Percentiles rank a stretch among this genome's conserved stretches.
Conservation (phyloP, 305 asterid species). For the Stenogyne calaminthoides region DNA sequence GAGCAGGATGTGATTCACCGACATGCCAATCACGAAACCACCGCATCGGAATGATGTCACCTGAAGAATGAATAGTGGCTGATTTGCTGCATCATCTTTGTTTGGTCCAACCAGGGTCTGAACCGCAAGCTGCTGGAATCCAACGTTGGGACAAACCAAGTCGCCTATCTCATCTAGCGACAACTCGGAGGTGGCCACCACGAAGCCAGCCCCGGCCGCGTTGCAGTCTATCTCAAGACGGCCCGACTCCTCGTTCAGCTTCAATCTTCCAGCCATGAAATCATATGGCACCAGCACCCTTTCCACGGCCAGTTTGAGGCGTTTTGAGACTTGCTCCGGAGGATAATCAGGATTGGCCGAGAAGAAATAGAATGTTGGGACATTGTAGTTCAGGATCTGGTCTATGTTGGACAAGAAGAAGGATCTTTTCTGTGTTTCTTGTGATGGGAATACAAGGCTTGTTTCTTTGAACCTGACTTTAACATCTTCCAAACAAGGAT, state of each 20-base stretch:
- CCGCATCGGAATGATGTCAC: constrained; percentile 72
- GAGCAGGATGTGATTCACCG: constrained; percentile 49
- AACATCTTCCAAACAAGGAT: constrained; percentile 33
- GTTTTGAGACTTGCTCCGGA: constrained; percentile 35
- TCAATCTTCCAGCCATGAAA: constrained; percentile 59
- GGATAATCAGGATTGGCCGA: constrained; percentile 43
- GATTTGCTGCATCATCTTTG: neutral
- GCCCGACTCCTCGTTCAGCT: constrained; percentile 36
- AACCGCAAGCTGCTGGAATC: constrained; percentile 36
- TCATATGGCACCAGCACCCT: constrained; percentile 53
- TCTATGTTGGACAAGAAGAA: constrained; percentile 52
- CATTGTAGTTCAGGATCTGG: constrained; percentile 55
- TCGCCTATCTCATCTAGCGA: constrained; percentile 53
- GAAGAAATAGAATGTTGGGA: constrained; percentile 64
- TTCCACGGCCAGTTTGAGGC: constrained; percentile 39
- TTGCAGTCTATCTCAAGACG: constrained; percentile 63
- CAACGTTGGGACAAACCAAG: constrained; percentile 50
- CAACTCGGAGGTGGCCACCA: constrained; percentile 54
- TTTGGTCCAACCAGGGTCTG: constrained; percentile 12
- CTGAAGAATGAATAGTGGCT: constrained; percentile 43
- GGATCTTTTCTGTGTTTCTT: constrained; percentile 1
- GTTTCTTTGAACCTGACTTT: constrained; percentile 37
- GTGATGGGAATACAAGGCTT: constrained; percentile 21
- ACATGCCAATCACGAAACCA: constrained; percentile 60
- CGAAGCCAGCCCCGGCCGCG: constrained; percentile 54